Evolutionary conservation across 2,329 filamentous ascomycete species (phyloP).

Genomic region (Didymella exigua): DNA sequence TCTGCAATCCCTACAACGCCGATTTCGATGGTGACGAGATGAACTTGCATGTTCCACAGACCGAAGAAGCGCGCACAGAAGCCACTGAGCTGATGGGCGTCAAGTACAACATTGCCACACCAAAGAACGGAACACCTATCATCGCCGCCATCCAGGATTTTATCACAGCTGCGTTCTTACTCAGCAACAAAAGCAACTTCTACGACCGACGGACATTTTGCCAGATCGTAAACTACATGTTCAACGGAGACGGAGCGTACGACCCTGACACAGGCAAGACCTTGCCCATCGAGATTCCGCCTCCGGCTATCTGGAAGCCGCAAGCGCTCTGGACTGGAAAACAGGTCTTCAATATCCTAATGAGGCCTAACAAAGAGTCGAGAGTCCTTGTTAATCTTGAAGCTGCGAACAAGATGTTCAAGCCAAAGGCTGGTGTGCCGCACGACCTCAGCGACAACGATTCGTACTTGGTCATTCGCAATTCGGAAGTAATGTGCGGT

Average conservation of each 20-base stretch:
- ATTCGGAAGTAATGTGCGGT: slow-evolving; percentile 97
- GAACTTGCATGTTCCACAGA: slow-evolving; percentile 98
- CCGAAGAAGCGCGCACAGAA: slow-evolving; percentile 93
- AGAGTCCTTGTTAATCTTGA: slow-evolving; percentile 89
- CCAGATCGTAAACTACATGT: slow-evolving; percentile 92
- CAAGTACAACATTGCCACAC: slow-evolving; percentile 92
- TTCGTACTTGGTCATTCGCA: slow-evolving; percentile 88
- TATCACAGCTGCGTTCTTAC: slow-evolving; percentile 89
- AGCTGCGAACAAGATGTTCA: slow-evolving; percentile 85
- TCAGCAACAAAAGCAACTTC: slow-evolving; percentile 92
- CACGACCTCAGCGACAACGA: slow-evolving; percentile 78
- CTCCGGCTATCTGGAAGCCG: slow-evolving; percentile 84
- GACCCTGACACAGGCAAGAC: slow-evolving; percentile 54
- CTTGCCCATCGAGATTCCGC: slow-evolving; percentile 80
- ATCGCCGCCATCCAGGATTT: slow-evolving; percentile 99
- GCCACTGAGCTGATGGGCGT: slow-evolving; percentile 97
- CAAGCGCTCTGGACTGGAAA: slow-evolving; percentile 94
- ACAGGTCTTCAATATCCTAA: slow-evolving; percentile 88
- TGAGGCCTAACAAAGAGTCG: slow-evolving; percentile 86
- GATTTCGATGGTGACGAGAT: slow-evolving; percentile 99
- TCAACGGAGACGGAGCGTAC: slow-evolving; percentile 67
- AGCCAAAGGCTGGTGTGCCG: slow-evolving; percentile 66
- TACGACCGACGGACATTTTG: slow-evolving; percentile 87
- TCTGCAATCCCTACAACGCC: slow-evolving; percentile 96
- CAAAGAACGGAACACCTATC: slow-evolving; percentile 96